phyloP scores from a whole-genome alignment of 306 rosid species.

The Calophaca sinica region DNA sequence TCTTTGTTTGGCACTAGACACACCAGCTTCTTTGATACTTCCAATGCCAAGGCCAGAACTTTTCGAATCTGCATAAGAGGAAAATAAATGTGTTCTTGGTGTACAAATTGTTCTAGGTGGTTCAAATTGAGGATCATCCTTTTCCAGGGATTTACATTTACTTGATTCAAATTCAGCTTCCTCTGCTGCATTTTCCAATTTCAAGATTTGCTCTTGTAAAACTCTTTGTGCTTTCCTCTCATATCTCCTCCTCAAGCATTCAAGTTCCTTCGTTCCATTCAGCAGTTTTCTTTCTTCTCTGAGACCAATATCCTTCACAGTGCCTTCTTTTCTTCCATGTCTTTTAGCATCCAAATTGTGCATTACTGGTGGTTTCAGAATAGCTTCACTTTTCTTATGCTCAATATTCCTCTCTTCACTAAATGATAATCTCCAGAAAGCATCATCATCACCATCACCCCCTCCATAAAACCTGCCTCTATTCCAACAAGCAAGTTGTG shows the following conservation, averaged over 20 bases:
- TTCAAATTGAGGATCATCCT: slow-evolving; percentile 49
- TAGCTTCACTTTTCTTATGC: slow-evolving; percentile 50
- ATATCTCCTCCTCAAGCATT: slow-evolving; percentile 53
- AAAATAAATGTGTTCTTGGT: slow-evolving; percentile 51
- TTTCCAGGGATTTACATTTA: slow-evolving; percentile 38
- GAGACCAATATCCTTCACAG: slow-evolving; percentile 43
- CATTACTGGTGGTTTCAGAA: slow-evolving; percentile 36
- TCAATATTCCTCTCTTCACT: slow-evolving; percentile 55
- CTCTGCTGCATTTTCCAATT: slow-evolving; percentile 48
- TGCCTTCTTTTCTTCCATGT: slow-evolving; percentile 51
- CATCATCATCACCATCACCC: slow-evolving; percentile 51
- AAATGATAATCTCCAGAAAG: slow-evolving; percentile 87
- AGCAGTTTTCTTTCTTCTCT: slow-evolving; percentile 39
- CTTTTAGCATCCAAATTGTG: slow-evolving; percentile 51
- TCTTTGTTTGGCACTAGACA: slow-evolving; percentile 39
- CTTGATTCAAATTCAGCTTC: slow-evolving; percentile 53
- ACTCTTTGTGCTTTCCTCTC: slow-evolving; percentile 53
- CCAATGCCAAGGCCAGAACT: slow-evolving; percentile 43
- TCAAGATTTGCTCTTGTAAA: slow-evolving; percentile 53
- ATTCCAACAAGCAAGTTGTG: slow-evolving; percentile 39
- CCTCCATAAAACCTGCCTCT: slow-evolving; percentile 59
- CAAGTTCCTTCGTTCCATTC: slow-evolving; percentile 49
- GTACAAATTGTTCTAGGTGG: slow-evolving; percentile 56
- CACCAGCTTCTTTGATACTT: slow-evolving; percentile 54
- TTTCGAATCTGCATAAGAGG: slow-evolving; percentile 44